Base-by-base conservation (phyloP, 768 basidiomycete species). In the Gelatoporia subvermispora region DNA sequence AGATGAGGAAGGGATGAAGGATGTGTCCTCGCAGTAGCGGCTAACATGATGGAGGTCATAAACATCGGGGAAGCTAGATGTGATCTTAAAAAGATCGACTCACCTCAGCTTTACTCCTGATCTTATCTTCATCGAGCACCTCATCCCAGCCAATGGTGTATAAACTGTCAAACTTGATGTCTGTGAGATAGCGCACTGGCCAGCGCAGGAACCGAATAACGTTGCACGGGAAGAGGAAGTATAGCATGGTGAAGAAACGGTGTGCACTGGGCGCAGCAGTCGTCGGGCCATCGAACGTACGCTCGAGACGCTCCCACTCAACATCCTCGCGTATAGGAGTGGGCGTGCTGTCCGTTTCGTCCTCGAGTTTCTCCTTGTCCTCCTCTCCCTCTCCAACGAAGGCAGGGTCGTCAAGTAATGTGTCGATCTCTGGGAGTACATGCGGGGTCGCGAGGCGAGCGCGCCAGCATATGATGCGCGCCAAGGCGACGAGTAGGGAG, bases 181-280 rank as follows among this genome's bases (percentile, higher is more conserved):
- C 73, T 8, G 62, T 65, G 16, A 96, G 67, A 56, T 91, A 93
- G 34, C 67, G 64, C 8, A 74, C 72, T 1, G 93, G 89, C 43
- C 74, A 70, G 44, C 82, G 80, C 45, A 93, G 66, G 65, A 96
- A 96, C 46, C 76, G 78, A 49, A 95, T 71, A 36, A 88, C 74
- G 68, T 94, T 96, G 67, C 84, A 88, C 1, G 93, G 93, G 70
- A 90, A 96, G 41, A 93, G 79, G 58, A 91, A 93, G 68, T 94
- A 95, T 52, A 96, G 71, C 39, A 76, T 76, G 2, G 84, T 84
- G 68, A 93, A 93, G 59, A 79, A 88, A 38, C 71, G 75, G 17
- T 80, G 75, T 15, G 81, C 75, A 3, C 80, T 77, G 16, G 88
- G 86, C 1, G 78, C 68, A 23, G 71, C 65, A 13, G 79, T 74